These are phyloP conservation scores for Nothophytophthora sp. DNA, from an alignment of 352 stramenopile species.

Conservation along the genomic window DNA sequence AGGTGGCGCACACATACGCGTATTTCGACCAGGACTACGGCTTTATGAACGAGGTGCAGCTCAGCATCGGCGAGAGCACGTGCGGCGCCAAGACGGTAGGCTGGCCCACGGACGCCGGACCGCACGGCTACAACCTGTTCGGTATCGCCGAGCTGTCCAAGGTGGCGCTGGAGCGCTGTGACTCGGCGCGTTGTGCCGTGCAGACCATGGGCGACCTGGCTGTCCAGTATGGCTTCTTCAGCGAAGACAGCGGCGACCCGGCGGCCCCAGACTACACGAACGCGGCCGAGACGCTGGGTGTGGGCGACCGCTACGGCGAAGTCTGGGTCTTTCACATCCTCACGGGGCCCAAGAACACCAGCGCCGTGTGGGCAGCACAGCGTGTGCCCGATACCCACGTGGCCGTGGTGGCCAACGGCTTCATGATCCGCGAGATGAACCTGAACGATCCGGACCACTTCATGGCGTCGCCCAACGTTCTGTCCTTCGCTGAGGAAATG, in stretches of 20 bases:
- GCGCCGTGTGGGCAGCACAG: conserved; percentile 94
- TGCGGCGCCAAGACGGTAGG: conserved; percentile 83
- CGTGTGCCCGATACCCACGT: conserved; percentile 91
- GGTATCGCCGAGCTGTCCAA: conserved; percentile 90
- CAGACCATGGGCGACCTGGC: conserved; percentile 93
- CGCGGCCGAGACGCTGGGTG: conserved; percentile 84
- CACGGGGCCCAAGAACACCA: conserved; percentile 88
- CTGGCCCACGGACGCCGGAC: conserved; percentile 55
- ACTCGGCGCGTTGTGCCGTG: conserved; percentile 83
- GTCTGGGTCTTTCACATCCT: conserved; percentile 96
- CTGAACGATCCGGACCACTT: conserved; percentile 81
- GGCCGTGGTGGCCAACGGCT: conserved; percentile 92
- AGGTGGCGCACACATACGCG: conserved; percentile 91
- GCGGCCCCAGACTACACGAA: conserved; percentile 54
- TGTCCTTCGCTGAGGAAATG: conserved; percentile 85
- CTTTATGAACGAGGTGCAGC: conserved; percentile 95
- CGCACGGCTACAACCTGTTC: conserved; percentile 89
- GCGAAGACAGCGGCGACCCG: conserved; percentile 81
- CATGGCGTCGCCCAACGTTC: conserved; percentile 88
- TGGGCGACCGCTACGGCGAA: conserved; percentile 89
- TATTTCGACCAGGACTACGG: conserved; percentile 96
- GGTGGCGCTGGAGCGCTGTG: conserved; percentile 90
- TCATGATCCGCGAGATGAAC: conserved; percentile 92
- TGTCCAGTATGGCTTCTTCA: conserved; percentile 94
- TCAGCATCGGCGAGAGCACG: conserved; percentile 95